Conservation (phyloP, 140 eudicot species). For the Flaveria floridana region DNA sequence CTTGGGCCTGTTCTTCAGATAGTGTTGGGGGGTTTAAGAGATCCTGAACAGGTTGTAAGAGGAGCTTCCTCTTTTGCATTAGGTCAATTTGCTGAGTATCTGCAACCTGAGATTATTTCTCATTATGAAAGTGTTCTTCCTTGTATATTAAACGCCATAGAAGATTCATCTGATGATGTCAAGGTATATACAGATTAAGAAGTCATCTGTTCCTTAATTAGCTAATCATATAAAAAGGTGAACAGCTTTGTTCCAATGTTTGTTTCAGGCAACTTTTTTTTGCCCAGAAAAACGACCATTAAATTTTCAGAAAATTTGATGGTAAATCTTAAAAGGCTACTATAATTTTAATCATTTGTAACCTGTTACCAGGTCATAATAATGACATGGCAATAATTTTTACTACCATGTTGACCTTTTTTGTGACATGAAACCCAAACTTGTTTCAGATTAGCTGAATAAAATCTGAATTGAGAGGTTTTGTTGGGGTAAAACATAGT, state of each 20-base stretch:
- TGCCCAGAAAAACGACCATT: background rate
- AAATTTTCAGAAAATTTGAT: background rate
- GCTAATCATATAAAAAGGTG: background rate
- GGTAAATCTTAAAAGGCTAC: background rate
- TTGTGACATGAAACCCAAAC: background rate
- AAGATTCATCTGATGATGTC: constrained; percentile 86
- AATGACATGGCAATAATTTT: background rate
- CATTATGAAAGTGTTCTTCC: constrained; percentile 90
- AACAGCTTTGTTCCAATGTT: background rate
- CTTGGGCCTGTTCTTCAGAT: constrained; percentile 74
- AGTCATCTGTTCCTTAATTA: background rate
- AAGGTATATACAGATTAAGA: constrained; percentile 48
- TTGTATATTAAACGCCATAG: constrained; percentile 72
- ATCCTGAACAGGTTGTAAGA: constrained; percentile 90
- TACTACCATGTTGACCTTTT: background rate
- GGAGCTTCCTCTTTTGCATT: constrained; percentile 96
- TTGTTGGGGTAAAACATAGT: background rate
- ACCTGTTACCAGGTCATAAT: background rate
- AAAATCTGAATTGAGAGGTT: constrained; percentile 1
- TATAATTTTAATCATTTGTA: background rate
- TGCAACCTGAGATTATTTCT: constrained; percentile 88
- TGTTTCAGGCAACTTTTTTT: constrained; percentile 1
- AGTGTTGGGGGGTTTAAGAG: constrained; percentile 86
- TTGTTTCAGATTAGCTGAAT: background rate
- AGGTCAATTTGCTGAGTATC: constrained; percentile 91